Evolutionary conservation across 2,329 filamentous ascomycete species (phyloP).

Genomic region (Penicillium frequentans): DNA sequence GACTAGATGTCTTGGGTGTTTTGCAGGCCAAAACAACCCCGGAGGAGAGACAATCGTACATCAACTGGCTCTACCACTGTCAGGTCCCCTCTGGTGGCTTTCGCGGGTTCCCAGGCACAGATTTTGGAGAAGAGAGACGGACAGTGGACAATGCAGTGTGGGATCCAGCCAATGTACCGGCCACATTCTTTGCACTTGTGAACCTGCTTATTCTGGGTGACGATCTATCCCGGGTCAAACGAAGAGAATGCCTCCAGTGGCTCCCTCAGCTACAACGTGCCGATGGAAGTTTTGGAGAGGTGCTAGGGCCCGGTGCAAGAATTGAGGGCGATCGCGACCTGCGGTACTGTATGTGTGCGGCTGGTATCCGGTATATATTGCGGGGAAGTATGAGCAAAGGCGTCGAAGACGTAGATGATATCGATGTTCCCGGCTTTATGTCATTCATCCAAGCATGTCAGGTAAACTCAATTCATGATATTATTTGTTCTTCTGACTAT

Average conservation of each 20-base stretch:
- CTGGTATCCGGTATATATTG: conserved; percentile 79
- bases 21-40: conserved; percentile 56
- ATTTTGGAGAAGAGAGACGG: conserved; percentile 50
- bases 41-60: conserved; percentile 57
- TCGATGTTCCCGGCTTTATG: conserved; percentile 70
- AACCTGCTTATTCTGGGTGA: conserved; percentile 67
- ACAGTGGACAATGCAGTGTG: conserved; percentile 57
- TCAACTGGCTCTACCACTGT: conserved; percentile 79
- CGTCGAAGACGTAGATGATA: conserved; percentile 63
- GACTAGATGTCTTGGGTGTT: conserved; percentile 74
- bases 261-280: conserved; percentile 71
- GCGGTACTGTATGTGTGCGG: conserved; percentile 83
- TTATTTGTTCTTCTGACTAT: neutral
- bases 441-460: conserved; percentile 68
- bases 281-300: conserved; percentile 91
- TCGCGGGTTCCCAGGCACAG: conserved; percentile 74
- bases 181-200: conserved; percentile 84
- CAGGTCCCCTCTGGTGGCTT: conserved; percentile 88
- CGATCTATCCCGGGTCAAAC: conserved; percentile 65
- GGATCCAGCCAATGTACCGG: conserved; percentile 80
- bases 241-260: conserved; percentile 70
- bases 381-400: conserved; percentile 60
- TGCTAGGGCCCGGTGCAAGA: conserved; percentile 59
- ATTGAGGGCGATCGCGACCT: conserved; percentile 82
- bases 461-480: conserved; percentile 33